Base-by-base conservation (phyloP, 2,329 filamentous ascomycete genomes). In the Aciculosporium take region DNA sequence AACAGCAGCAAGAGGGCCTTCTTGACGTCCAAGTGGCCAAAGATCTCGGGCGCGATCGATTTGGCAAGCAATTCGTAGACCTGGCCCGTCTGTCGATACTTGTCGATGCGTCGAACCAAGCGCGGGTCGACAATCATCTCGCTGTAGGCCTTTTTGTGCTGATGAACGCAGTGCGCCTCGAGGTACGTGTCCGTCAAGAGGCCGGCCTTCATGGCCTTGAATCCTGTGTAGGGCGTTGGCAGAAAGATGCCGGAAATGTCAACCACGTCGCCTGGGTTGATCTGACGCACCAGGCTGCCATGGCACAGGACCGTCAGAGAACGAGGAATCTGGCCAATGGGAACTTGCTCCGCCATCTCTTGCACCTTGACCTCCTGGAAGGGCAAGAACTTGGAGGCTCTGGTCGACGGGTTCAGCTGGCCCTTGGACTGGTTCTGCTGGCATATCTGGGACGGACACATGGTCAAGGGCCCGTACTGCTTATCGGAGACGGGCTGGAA, bases 311-410 rank as follows among this genome's bases (percentile, higher is more conserved):
- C 68, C 0, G 89, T 96, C 47, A 98, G 67, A 43, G 86, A 86
- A 45, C 91, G 78, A 25, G 91, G 91, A 53, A 98, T 98, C 58
- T 98, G 91, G 39, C 91, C 91, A 48, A 98, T 93, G 7, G 91
- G 91, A 0, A 98, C 91, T 61, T 98, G 91, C 59, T 98, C 91
- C n/a, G 91, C 87, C 78, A 96, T 85, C 59, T 98, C 91, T 63
- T 98, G 91, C 43, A 98, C 87, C 67, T 96, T 96, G 63, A 96
- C 79, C 62, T 98, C 91, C 62, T 98, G 91, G 68, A 98, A 98
- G 3, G 91, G 87, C 54, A 94, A 66, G 56, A 96, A 98, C 56
- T 96, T 98, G 39, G 88, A 95, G 0, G 89, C 91, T 53, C 91
- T 76, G n/a, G 88, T 93, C 1, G 89, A 95, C 29, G 93, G 77